Evolutionary conservation across 1,284 basidiomycete genomes (phyloP), one percentile per base, ranked within the genome.

Genomic region (Tilletia caries): DNA sequence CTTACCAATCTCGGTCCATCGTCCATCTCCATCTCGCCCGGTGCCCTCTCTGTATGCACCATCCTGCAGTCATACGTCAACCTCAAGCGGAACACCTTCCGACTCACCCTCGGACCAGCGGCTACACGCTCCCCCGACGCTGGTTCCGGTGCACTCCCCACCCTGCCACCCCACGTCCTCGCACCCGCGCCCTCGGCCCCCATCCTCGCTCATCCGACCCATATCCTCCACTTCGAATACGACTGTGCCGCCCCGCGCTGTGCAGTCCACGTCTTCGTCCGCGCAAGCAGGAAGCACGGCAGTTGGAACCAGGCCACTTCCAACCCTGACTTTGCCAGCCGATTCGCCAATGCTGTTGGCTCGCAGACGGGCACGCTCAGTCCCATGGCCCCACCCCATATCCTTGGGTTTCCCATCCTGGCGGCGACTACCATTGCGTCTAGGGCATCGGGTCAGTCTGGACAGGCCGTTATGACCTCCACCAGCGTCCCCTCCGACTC

Each of bases 11-110:
- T 62, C 1, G 41, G 62, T 8, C 33, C 58, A 25, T 27, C 70
- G 1, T 34, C 72, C 5, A 37, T 67, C 2, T 54, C 71, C 2
- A 23, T 54, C 25, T 54, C 52, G 3, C 52, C 52, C 27, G 52
- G 20, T 5, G 52, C 23, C 3, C 25, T 29, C 25, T 73, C 77
- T 15, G 65, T 80, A 27, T 79, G 74, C 70, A 78, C 78, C 25
- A 79, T 78, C 8, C 70, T 80, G 33, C 79, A 80, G 67, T 76
- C 78, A n/a, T 77, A 74, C 44, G 78, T 80, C 67, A 80, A 80
- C 62, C 71, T 80, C 41, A 80, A 80, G 70, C 73, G 79, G 23
- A 80, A 80, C 65, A 79, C 78, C 0, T 70, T 80, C 67, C 73
- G 72, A 52, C 73, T 80, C 20, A 70, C 50, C 13, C 44, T 64